Percentiles rank a stretch among this genome's conserved stretches.
These are phyloP conservation scores for Mallotus japonicus DNA, from an alignment of 441 rosid species.

Conservation along the genomic window DNA sequence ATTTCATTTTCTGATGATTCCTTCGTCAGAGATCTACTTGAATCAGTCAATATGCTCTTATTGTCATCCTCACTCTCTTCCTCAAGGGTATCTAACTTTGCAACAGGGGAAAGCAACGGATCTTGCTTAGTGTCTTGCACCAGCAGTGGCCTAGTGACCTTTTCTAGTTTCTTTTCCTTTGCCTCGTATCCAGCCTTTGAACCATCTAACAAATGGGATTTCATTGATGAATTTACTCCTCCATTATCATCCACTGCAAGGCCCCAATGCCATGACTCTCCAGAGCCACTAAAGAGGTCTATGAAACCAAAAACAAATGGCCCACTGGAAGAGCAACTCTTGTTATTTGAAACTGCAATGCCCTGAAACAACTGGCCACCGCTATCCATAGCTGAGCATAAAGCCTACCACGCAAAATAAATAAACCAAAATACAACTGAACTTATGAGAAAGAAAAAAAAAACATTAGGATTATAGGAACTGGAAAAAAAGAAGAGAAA, in stretches of 20 bases:
- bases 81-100: conserved; percentile 50
- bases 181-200: conserved; percentile 38
- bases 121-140: conserved; percentile 47
- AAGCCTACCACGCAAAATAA: conserved; percentile 41
- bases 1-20: conserved; percentile 37
- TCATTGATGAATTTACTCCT: conserved; percentile 44
- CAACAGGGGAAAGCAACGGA: conserved; percentile 34
- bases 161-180: conserved; percentile 42
- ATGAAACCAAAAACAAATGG: conserved; percentile 86
- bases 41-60: conserved; percentile 50
- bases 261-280: conserved; percentile 83
- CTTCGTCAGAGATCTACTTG: conserved; percentile 42
- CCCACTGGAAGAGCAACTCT: conserved; percentile 44
- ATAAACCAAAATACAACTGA: conserved; percentile 20
- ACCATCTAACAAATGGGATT: conserved; percentile 42
- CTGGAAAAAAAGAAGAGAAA: background rate
- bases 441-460: conserved; percentile 10
- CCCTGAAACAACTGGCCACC: conserved; percentile 37
- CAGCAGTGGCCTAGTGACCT: conserved; percentile 42
- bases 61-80: conserved; percentile 60
- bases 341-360: conserved; percentile 44
- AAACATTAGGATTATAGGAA: background rate
- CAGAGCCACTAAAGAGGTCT: conserved; percentile 85
- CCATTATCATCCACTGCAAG: conserved; percentile 62
- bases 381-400: conserved; percentile 39